Base-by-base conservation (phyloP, 306 rosid species). In the Astragalus glycyphyllos region DNA sequence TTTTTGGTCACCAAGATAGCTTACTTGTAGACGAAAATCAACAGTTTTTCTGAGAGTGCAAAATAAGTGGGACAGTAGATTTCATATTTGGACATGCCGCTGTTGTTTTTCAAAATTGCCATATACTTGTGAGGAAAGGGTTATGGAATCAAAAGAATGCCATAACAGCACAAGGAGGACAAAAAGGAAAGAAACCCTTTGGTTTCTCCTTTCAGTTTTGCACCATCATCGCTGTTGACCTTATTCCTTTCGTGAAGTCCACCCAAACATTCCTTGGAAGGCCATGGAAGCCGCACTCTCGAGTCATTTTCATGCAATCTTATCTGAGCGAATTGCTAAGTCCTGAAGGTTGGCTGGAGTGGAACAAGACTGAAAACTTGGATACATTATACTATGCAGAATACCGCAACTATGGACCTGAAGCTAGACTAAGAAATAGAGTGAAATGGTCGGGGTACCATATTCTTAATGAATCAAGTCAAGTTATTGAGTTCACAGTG, bases 201-300 rank as follows among this genome's bases (percentile, higher is more conserved):
- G 91, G 96, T 10, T 89, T 89, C 83, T 85, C 96, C 17, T 29
- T 91, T 78, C 97, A 91, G 62, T 91, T 87, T 70, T 84, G 91
- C 79, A 89, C 85, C 83, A 73, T 91, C 3, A 42, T 88, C 0
- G 91, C 85, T 2, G 91, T 87, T 59, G 96, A 83, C 16, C 81
- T 91, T 15, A 2, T 41, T 0, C 42, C 78, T 26, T 67, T 1
- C 0, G 14, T 80, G 1, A 84, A 81, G 53, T 23, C 84, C 35
- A 85, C 91, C 0, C 15, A 49, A 0, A 87, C 97, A 0, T 91
- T 85, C 78, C 91, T 91, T 4, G 97, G 93, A 0, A 78, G 97
- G 13, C 97, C 96, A 0, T 89, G 93, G 97, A 91, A 89, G 78
- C n/a, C 14, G 2, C 87, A 70, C 62, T 91, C 97, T 0, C 35